phyloP scores from a whole-genome alignment of 441 rosid species.

The Melastoma candidum region DNA sequence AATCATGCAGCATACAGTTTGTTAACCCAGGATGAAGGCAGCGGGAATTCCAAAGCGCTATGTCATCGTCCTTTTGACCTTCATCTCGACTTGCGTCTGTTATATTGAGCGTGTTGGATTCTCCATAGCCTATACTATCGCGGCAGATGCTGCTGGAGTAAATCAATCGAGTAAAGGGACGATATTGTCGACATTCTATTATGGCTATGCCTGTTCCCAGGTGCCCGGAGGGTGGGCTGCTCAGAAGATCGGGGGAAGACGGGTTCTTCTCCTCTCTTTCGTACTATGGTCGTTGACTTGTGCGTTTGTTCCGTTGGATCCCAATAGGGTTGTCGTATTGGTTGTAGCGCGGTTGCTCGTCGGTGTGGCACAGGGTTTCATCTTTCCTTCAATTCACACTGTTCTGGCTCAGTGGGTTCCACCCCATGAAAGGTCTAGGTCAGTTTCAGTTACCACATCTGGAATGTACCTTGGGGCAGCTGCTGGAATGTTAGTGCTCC shows the following conservation, averaged over 20 bases:
- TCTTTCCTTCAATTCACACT: conserved; percentile 91
- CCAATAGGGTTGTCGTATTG: conserved; percentile 45
- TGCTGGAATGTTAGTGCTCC: conserved; percentile 85
- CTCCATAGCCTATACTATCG: conserved; percentile 84
- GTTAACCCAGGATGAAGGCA: conserved; percentile 26
- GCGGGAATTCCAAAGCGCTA: conserved; percentile 67
- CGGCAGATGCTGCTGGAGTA: conserved; percentile 86
- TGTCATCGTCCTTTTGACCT: conserved; percentile 70
- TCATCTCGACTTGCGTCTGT: conserved; percentile 76
- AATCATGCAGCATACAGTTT: too few relatives aligned
- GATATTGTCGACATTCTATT: conserved; percentile 72
- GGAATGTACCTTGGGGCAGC: conserved; percentile 99
- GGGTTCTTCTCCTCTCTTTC: conserved; percentile 76
- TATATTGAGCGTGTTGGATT: conserved; percentile 93
- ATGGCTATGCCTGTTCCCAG: conserved; percentile 89
- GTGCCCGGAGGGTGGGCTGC: conserved; percentile 99
- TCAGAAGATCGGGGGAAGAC: conserved; percentile 79
- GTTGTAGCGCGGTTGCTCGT: conserved; percentile 83
- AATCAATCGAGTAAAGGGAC: conserved; percentile 85
- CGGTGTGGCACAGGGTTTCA: conserved; percentile 96
- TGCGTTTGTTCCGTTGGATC: conserved; percentile 76
- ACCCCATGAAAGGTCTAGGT: conserved; percentile 89
- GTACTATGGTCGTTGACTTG: conserved; percentile 89
- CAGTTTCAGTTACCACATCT: conserved; percentile 90
- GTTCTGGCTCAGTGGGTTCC: conserved; percentile 96